phyloP scores from a whole-genome alignment of 768 basidiomycete species.

The Pleurotus salmoneostramineus region DNA sequence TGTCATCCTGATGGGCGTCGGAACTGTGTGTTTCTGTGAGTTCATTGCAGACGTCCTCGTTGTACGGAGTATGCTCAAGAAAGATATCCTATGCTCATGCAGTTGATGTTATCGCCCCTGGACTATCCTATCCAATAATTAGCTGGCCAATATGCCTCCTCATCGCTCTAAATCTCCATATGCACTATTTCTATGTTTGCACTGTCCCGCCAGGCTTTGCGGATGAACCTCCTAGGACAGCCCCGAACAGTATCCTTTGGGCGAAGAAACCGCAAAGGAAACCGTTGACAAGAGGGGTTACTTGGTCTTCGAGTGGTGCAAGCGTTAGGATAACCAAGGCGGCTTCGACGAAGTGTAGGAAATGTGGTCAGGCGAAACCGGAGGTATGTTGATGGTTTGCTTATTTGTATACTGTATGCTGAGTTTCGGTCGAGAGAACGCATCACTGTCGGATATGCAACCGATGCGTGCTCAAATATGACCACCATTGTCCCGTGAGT shows the following conservation, averaged over 20 bases:
- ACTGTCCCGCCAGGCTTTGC: conserved; percentile 79
- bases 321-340: conserved; percentile 48
- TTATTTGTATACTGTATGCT: neutral
- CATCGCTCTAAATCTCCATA: conserved; percentile 70
- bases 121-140: conserved; percentile 54
- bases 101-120: conserved; percentile 81
- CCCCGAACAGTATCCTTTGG: conserved; percentile 51
- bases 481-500: conserved; percentile 89
- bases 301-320: conserved; percentile 46
- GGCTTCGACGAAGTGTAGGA: conserved; percentile 55
- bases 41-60: conserved; percentile 14
- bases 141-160: conserved; percentile 68
- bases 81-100: neutral
- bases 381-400: conserved; percentile 51
- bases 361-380: conserved; percentile 66
- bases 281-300: conserved; percentile 37
- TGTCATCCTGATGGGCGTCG: conserved; percentile 61
- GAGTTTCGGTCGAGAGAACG: conserved; percentile 54
- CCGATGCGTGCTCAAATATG: conserved; percentile 84
- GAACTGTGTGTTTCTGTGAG: conserved; percentile 80
- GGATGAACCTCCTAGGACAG: conserved; percentile 45
- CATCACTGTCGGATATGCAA: conserved; percentile 95
- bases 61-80: neutral
- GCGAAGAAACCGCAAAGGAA: conserved; percentile 33
- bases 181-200: conserved; percentile 85